Conservation (phyloP, 768 basidiomycete species). For the Leccinum incarnatum region DNA sequence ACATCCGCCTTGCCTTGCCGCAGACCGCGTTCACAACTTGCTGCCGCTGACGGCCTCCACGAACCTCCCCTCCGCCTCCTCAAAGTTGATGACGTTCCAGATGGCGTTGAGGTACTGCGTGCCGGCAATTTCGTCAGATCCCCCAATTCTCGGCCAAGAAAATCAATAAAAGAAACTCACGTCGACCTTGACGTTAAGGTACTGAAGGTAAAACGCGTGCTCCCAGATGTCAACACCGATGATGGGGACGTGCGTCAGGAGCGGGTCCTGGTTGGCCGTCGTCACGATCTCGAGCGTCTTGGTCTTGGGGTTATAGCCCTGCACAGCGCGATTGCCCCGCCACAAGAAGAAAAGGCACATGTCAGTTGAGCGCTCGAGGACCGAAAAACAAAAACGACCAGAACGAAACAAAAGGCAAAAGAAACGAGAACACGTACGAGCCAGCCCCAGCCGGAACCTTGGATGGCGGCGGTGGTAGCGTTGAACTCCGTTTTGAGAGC, state of each 20-base stretch:
- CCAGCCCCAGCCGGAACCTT: constrained; percentile 98
- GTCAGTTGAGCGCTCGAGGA: not conserved
- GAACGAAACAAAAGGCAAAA: not conserved
- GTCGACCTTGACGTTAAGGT: constrained; percentile 91
- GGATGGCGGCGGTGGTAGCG: constrained; percentile 77
- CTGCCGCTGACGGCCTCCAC: constrained; percentile 34
- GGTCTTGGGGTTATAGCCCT: constrained; percentile 69
- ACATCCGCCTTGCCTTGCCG: not conserved
- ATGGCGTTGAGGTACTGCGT: constrained; percentile 69
- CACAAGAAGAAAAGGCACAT: not conserved
- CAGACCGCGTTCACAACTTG: constrained; percentile 33
- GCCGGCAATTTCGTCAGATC: not conserved
- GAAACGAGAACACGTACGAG: constrained; percentile 46
- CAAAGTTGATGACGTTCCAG: constrained; percentile 68
- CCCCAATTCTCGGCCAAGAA: not conserved
- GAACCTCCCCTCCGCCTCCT: constrained; percentile 71
- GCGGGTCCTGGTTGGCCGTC: constrained; percentile 95
- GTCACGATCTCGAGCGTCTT: constrained; percentile 83
- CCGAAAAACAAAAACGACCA: constrained; percentile 28
- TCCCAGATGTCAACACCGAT: constrained; percentile 96
- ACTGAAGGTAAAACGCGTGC: constrained; percentile 95
- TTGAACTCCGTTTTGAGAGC: constrained; percentile 80
- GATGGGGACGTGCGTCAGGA: constrained; percentile 71
- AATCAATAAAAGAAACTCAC: constrained; percentile 47
- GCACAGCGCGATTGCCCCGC: not conserved